Evolutionary conservation across 1,139 yeast species (phyloP).

Genomic region (Scheffersomyces cryptocercus): DNA sequence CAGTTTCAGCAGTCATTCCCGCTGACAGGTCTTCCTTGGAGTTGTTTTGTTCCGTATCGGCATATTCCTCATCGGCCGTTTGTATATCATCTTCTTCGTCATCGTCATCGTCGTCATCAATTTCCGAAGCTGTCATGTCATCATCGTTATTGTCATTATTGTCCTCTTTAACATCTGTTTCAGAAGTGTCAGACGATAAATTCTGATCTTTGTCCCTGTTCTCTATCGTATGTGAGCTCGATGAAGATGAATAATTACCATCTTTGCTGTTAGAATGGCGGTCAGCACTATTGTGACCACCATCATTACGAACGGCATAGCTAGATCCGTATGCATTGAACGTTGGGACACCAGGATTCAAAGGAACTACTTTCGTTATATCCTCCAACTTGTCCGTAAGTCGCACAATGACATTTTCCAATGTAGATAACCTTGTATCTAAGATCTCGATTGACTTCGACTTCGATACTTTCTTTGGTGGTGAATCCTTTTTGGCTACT

Average conservation of each 20-base stretch:
- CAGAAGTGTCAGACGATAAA: not conserved
- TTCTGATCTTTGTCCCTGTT: slow-evolving; percentile 1
- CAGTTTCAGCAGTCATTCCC: not conserved
- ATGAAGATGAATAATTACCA: not conserved
- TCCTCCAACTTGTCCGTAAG: slow-evolving; percentile 18
- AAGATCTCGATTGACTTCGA: slow-evolving; percentile 16
- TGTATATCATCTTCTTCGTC: slow-evolving; percentile 3
- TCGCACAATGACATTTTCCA: slow-evolving; percentile 24
- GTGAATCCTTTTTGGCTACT: slow-evolving; percentile 1
- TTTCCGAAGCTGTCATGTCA: slow-evolving; percentile 2
- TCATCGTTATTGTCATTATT: slow-evolving; percentile 4
- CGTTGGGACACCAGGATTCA: not conserved
- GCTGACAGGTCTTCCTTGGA: not conserved
- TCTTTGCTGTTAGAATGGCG: slow-evolving; percentile 7
- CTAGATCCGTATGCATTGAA: slow-evolving; percentile 1
- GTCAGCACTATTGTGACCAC: slow-evolving; percentile 2
- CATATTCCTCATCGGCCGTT: slow-evolving; percentile 1
- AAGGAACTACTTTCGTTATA: slow-evolving; percentile 2
- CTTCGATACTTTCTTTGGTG: slow-evolving; percentile 7
- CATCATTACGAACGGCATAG: not conserved
- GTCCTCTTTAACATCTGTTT: slow-evolving; percentile 3
- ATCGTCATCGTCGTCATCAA: slow-evolving; percentile 2
- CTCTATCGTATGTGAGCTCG: not conserved
- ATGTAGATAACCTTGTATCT: slow-evolving; percentile 22
- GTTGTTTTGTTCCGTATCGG: not conserved